Conservation (phyloP, 208 protist genomes). For the Phytomonas sp. region DNA sequence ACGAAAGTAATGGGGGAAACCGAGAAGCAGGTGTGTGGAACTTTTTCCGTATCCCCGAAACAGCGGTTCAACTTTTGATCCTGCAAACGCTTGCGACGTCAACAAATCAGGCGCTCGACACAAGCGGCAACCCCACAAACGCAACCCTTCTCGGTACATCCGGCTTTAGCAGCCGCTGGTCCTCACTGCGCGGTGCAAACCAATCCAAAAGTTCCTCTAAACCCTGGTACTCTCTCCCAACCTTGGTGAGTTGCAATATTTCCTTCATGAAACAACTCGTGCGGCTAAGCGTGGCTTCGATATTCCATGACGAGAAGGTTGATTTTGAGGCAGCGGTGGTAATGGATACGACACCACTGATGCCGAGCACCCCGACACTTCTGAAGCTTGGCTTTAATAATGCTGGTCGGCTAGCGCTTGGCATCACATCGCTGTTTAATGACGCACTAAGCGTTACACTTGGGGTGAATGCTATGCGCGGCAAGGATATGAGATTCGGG, state of each 20-base stretch:
- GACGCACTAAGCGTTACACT: constrained; percentile 43
- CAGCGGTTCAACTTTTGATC: background rate
- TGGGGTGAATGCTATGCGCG: constrained; percentile 41
- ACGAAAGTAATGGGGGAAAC: background rate
- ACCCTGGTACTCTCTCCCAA: constrained; percentile 53
- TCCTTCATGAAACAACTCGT: constrained; percentile 38
- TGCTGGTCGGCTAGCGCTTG: constrained; percentile 34
- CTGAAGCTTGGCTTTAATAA: constrained; percentile 69
- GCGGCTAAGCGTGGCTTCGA: constrained; percentile 59
- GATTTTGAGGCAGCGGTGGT: constrained; percentile 59
- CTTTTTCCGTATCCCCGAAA: background rate
- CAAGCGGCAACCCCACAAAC: background rate
- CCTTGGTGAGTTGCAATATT: constrained; percentile 41
- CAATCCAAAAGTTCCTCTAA: constrained; percentile 5
- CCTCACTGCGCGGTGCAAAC: background rate
- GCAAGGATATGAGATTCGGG: constrained; percentile 50
- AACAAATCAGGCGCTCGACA: background rate
- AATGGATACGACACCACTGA: constrained; percentile 47
- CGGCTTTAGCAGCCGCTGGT: background rate
- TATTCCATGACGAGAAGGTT: constrained; percentile 48
- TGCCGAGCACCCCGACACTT: constrained; percentile 43
- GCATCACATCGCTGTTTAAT: constrained; percentile 61
- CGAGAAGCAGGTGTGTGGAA: background rate
- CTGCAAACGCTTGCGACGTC: background rate
- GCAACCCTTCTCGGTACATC: background rate